Evolutionary conservation across 257 asterid genomes (phyloP), one percentile per base, ranked within the genome.

Genomic region (Schizonepeta tenuifolia): DNA sequence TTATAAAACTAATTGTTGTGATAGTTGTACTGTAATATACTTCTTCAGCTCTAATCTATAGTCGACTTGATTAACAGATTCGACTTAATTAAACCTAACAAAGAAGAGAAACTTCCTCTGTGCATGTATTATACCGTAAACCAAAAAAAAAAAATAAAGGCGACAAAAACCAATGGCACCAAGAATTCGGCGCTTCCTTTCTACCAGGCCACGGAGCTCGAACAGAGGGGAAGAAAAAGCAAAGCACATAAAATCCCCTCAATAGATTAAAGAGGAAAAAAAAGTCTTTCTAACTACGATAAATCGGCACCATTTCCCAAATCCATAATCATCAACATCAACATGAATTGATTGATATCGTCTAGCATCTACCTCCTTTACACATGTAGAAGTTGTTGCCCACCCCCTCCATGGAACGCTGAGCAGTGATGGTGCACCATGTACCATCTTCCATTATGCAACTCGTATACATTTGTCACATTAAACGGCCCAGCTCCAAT

Each of bases 351-450:
- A 79, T 70, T 67, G 69, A 44, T 53, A 41, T 28, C 18, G 0
- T 57, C 66, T 67, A 67, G 49, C 67, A 58, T 69, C 69, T 49
- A 63, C 49, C 75, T 35, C 17, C 60, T 87, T 43, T 74, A 81
- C 77, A 85, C 85, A 65, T 71, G 90, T 86, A 78, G 28, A 86
- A 79, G 78, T 65, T 80, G 88, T 22, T 77, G 89, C 24, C 54
- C 89, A 8, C 72, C 87, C 17, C 85, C 96, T 64, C 88, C 93
- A 75, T 84, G 79, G 46, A 72, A 51, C 41, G 86, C 67, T 17
- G 99, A 87, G 78, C 85, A 83, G 84, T 94, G 99, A 79, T 94
- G 97, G 87, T 94, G 99, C 75, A 94, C 98, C 92, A 94, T 81
- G 85, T 74, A 83, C 99, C 99, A 94, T 75, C 96, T 87, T 71